A percentile compares a stretch with the other conserved stretches of the same genome.
phyloP scores from a whole-genome alignment of 768 basidiomycete species.

The Pleurotus salmoneostramineus region DNA sequence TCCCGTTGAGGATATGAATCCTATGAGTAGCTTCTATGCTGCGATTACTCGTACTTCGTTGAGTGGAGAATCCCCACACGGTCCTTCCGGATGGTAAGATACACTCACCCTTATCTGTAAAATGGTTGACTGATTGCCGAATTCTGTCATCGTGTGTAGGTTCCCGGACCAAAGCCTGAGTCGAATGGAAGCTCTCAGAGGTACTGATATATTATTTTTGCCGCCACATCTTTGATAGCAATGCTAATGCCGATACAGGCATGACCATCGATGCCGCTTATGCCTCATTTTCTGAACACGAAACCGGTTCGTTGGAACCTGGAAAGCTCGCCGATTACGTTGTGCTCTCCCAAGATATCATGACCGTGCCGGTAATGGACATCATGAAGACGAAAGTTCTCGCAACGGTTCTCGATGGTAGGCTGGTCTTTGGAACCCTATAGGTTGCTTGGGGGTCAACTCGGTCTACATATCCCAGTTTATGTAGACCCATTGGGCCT shows the following conservation, averaged over 20 bases:
- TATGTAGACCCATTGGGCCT: not conserved
- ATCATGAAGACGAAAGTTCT: conserved; percentile 68
- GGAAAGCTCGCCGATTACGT: conserved; percentile 87
- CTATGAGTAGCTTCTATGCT: conserved; percentile 84
- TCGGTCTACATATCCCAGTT: not conserved
- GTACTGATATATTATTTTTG: conserved; percentile 23
- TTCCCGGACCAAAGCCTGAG: conserved; percentile 79
- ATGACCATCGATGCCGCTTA: conserved; percentile 89
- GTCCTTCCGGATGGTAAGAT: conserved; percentile 74
- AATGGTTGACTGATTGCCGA: too few species aligned
- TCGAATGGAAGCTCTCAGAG: conserved; percentile 72
- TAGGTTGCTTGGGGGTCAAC: conserved; percentile 10
- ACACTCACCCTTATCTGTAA: too few species aligned
- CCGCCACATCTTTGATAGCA: not conserved
- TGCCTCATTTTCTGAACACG: conserved; percentile 75
- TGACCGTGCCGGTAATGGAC: conserved; percentile 52
- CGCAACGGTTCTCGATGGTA: conserved; percentile 79
- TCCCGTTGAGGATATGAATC: conserved; percentile 86
- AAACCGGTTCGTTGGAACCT: conserved; percentile 68
- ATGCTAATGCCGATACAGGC: conserved; percentile 34
- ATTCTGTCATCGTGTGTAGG: conserved; percentile 34
- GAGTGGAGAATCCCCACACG: conserved; percentile 76
- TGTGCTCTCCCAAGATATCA: conserved; percentile 80
- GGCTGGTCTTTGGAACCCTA: conserved; percentile 34
- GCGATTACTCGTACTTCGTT: conserved; percentile 73